A percentile compares a stretch with the other conserved stretches of the same genome.
Evolutionary conservation across 345 rosid species (phyloP).

Genomic region (Salix suchowensis): DNA sequence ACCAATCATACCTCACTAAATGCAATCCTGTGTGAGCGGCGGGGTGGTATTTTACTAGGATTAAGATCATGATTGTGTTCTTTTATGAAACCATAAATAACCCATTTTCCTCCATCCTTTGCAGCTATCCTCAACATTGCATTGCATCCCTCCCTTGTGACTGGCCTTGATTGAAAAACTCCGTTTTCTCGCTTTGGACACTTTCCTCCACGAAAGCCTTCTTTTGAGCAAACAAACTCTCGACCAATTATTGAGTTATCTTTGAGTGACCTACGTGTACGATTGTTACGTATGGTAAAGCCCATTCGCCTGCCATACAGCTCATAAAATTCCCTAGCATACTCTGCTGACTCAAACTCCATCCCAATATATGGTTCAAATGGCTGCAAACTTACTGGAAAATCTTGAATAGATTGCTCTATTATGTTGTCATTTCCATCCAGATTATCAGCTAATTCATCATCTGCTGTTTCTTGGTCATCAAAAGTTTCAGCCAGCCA

Average conservation of each 20-base stretch:
- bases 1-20: slow-evolving; percentile 29
- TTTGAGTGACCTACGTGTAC: slow-evolving; percentile 38
- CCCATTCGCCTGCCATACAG: slow-evolving; percentile 36
- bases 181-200: slow-evolving; percentile 12
- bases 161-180: slow-evolving; percentile 21
- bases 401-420: slow-evolving; percentile 12
- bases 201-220: slow-evolving; percentile 33
- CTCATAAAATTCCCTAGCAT: slow-evolving; percentile 44
- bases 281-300: slow-evolving; percentile 39
- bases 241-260: slow-evolving; percentile 42
- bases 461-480: slow-evolving; percentile 32
- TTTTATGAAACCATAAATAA: slow-evolving; percentile 36
- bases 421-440: slow-evolving; percentile 22
- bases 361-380: slow-evolving; percentile 28
- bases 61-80: slow-evolving; percentile 40
- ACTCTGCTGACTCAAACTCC: slow-evolving; percentile 40
- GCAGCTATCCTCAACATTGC: slow-evolving; percentile 38
- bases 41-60: slow-evolving; percentile 34
- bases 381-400: slow-evolving; percentile 16
- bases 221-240: slow-evolving; percentile 42
- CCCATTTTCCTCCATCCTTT: slow-evolving; percentile 41
- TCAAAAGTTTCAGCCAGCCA: slow-evolving; percentile 41
- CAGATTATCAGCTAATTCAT: slow-evolving; percentile 33
- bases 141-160: slow-evolving; percentile 39
- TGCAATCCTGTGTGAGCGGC: slow-evolving; percentile 37